Base-by-base conservation (phyloP, 2,329 filamentous ascomycete genomes). In the Venturia nashicola region DNA sequence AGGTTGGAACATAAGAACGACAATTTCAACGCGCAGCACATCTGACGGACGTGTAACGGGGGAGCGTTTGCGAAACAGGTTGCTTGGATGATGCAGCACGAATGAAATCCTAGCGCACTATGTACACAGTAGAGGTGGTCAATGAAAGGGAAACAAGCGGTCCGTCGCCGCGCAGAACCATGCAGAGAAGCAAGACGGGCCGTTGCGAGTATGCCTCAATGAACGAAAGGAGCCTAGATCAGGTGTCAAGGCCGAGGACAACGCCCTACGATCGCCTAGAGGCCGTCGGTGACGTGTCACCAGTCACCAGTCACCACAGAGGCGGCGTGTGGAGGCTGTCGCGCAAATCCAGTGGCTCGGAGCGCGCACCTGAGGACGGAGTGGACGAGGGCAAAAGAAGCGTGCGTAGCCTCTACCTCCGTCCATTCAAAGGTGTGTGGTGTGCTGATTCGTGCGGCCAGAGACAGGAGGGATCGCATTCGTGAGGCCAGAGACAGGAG, bases 131-230 rank as follows among this genome's bases (percentile, higher is more conserved):
- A n/a, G n/a, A 57, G 27, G 51, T 36, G 18, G 51, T 57, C 32
- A 57, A 57, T 57, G 51, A 57, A 57, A 36, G 39, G 2, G 27
- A 57, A 57, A 57, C 51, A 57, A 32, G 51, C 51, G 51, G 51
- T 36, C 51, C 51, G 51, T n/a, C 51, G 51, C 51, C 51, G 51
- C 51, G 32, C 32, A 57, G 51, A 57, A 57, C 51, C 51, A 57
- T 57, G 51, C 51, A 57, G n/a, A 57, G 51, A 57, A 57, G 51
- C 51, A 57, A 57, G 51, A 57, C 51, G 51, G 51, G 27, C 51
- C 51, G 51, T 57, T 57, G 27, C 51, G 46, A n/a, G 32, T 36
- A 34, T 57, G 51, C 51, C 51, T 57, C 51, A n/a, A 57, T 57
- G 27, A n/a, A 34, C 48, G 34, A 16, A 55, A 36, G 23, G 16